Evolutionary conservation across 805 yeast genomes (phyloP), one percentile per base, ranked within the genome.

Genomic region (Sugiyamaella smithiae): DNA sequence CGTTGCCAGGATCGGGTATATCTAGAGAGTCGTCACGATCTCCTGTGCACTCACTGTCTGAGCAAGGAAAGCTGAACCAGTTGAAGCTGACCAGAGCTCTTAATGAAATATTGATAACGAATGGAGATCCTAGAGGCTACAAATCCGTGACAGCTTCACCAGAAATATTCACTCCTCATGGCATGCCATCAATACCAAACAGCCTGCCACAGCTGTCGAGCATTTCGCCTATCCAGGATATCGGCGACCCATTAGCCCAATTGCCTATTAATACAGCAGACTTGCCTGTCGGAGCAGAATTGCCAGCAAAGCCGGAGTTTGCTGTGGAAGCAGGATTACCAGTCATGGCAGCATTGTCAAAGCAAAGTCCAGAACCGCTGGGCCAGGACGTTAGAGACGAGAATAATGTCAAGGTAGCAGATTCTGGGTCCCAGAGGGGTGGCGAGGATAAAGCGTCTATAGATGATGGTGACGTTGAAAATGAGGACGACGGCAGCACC

Each of bases 21-120:
- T 45, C 53, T 19, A 26, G 46, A n/a, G 40, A 46, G 20, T 51
- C 57, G 14, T 43, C 55, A 5, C 43, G 45, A n/a, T 35, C 43
- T 1, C 47, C 49, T 3, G 48, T 19, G 11, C 29, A 19, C 17
- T 16, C 25, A 9, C 24, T 29, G 6, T 44, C 25, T 2, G 51
- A 46, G 3, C 57, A 52, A 11, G 54, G 47, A 12, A 53, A 49
- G 37, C 40, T 50, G 12, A 55, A 58, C 4, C 55, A 63, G 41
- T 59, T 54, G 31, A 64, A 63, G 46, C 60, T 66, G 22, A 52
- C 63, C 16, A 46, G 58, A 23, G 69, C 69, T 0, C 46, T 66
- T 23, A 66, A 63, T 46, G 68, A 66, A 42, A 53, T 66, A 31
- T 47, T 62, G 48, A 48, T 20, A 36, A 51, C 40, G 33, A 45